Base-by-base conservation (phyloP, 2,329 filamentous ascomycete genomes). In the Botrytis pseudocinerea region DNA sequence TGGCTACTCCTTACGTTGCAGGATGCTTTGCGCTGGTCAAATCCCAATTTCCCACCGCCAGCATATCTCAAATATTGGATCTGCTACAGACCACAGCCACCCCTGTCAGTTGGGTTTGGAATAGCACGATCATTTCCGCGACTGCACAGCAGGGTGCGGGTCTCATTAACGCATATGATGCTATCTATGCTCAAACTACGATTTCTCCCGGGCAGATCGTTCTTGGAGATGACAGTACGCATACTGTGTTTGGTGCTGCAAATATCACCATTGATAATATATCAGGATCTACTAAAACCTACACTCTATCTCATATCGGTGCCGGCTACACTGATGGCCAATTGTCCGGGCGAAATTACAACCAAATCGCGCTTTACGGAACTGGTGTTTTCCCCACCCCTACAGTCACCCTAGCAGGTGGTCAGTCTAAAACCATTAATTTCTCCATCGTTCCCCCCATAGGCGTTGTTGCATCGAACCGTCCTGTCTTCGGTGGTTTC, bases 21-120 rank as follows among this genome's bases (percentile, higher is more conserved):
- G 82, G 78, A 8, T 79, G 77, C 4, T 82, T 80, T 46, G 82
- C 82, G 12, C 78, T 83, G 10, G 75, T 83, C 14, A 83, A 82
- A 70, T 81, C 78, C 2, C 78, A 78, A 44, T 77, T 77, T 61
- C 82, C 81, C 0, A 61, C 75, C 9, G 66, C 79, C 6, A 79
- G 76, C 0, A 72, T 80, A 2, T 69, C 74, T 0, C 77, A 82
- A 61, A 79, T 83, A 42, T 70, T 78, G 32, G 73, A 76, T 22
- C 76, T 79, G 9, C 75, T 83, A 16, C 80, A 81, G 65, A 79
- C 77, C 0, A 82, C 79, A 1, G 76, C 81, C 0, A 78, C 42
- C 3, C 81, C 80, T 0, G 60, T 79, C 1, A 73, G 75, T 16
- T 80, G 78, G 76, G 76, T 77, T 35, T 79, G 75, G 72, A 74